phyloP scores from a whole-genome alignment of 306 rosid genomes.

The Pachyrhizus erosus region DNA sequence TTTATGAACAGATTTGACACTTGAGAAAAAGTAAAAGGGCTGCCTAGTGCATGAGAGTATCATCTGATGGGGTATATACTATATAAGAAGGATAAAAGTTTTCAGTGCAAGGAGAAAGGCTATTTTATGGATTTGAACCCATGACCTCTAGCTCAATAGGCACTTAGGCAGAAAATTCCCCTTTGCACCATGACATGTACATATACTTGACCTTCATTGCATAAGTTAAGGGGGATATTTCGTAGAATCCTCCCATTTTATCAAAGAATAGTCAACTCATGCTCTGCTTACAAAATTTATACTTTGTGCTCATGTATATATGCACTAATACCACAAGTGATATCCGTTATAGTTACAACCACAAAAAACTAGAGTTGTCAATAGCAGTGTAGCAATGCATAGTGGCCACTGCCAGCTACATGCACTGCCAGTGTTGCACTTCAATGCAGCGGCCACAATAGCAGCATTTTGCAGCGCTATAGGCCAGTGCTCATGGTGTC shows the following conservation, averaged over 20 bases:
- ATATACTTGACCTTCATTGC: neutral
- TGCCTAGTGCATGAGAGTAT: neutral
- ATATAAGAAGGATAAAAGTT: neutral
- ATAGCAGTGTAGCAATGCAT: neutral
- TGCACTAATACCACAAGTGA: neutral
- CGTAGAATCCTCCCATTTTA: neutral
- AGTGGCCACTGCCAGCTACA: neutral
- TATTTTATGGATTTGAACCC: neutral
- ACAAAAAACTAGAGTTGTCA: neutral
- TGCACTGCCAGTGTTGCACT: neutral
- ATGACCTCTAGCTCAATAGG: neutral
- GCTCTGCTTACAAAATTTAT: too few species aligned
- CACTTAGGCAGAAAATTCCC: neutral
- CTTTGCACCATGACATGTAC: neutral
- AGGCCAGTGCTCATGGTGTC: neutral
- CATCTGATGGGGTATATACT: neutral
- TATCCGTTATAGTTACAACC: neutral
- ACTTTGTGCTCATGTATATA: neutral
- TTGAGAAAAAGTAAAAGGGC: neutral
- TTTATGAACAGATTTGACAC: neutral
- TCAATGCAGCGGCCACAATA: neutral
- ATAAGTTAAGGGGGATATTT: neutral
- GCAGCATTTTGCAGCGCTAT: neutral
- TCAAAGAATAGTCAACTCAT: neutral
- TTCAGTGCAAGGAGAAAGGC: neutral